phyloP scores from a whole-genome alignment of 805 yeast species.

The Wilhelminamyces savonicus region DNA sequence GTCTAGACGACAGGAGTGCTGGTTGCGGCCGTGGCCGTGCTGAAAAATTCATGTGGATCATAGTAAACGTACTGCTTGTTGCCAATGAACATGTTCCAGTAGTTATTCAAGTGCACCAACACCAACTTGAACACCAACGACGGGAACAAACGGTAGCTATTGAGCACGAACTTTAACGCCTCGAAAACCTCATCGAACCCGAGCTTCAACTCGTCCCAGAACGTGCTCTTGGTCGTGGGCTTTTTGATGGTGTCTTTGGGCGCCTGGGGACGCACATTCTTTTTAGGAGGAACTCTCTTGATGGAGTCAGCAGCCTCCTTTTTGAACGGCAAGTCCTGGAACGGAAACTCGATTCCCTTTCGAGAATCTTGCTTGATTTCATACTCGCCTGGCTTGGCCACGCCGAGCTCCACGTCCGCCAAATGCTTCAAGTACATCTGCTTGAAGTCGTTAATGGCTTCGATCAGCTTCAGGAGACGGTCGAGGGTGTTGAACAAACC shows the following conservation, averaged over 20 bases:
- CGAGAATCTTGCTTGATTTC: slow-evolving; percentile 21
- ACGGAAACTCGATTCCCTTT: slow-evolving; percentile 35
- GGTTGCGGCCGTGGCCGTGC: no score
- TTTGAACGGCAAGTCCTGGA: slow-evolving; percentile 4
- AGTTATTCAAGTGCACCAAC: slow-evolving; percentile 42
- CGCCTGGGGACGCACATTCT: no score
- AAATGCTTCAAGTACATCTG: slow-evolving; percentile 40
- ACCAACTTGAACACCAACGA: slow-evolving; percentile 45
- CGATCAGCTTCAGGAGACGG: slow-evolving; percentile 78
- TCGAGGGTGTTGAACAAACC: slow-evolving; percentile 91
- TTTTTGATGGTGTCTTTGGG: no score
- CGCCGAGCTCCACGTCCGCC: slow-evolving; percentile 33
- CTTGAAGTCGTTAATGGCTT: slow-evolving; percentile 68
- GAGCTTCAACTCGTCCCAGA: slow-evolving; percentile 39
- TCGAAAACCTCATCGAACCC: slow-evolving; percentile 48
- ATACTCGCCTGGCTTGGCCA: slow-evolving; percentile 34
- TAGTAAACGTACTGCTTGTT: no score
- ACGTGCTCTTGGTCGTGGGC: slow-evolving; percentile 7
- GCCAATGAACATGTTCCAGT: slow-evolving; percentile 74
- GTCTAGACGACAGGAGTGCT: no score
- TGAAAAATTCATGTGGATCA: no score
- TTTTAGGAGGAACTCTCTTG: no score
- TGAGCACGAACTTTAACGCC: slow-evolving; percentile 59
- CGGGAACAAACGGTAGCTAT: slow-evolving; percentile 69
- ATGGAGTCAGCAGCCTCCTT: background rate